Conservation (phyloP, 805 yeast species). For the Metschnikowia lachancei region DNA sequence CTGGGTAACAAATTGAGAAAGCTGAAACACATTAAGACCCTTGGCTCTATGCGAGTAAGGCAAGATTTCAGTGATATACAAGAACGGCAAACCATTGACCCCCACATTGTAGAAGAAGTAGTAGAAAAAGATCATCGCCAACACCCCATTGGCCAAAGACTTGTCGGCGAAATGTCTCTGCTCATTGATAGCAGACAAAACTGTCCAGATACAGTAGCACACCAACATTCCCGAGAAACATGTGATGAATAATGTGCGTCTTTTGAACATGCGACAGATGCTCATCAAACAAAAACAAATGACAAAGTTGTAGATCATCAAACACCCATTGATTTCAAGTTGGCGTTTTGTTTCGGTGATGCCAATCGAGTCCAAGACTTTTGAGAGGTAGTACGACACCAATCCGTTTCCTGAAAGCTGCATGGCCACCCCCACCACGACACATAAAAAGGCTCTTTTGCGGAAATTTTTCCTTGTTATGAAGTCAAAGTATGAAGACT, state of each 20-base stretch:
- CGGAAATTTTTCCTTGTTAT: conserved; percentile 38
- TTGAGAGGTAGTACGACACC: conserved; percentile 49
- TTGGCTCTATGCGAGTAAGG: conserved; percentile 42
- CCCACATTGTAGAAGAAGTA: conserved; percentile 42
- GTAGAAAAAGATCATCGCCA: conserved; percentile 51
- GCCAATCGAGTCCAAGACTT: conserved; percentile 53
- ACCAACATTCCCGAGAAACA: conserved; percentile 38
- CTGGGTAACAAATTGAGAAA: conserved; percentile 20
- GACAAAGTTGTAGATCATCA: conserved; percentile 31
- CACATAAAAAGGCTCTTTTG: conserved; percentile 38
- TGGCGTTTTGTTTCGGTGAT: conserved; percentile 41
- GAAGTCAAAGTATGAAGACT: conserved; percentile 40
- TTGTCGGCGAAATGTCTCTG: conserved; percentile 41
- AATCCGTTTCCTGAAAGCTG: conserved; percentile 53
- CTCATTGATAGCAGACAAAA: conserved; percentile 44
- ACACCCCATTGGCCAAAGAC: conserved; percentile 43
- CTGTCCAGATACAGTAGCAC: conserved; percentile 43
- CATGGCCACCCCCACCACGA: conserved; percentile 36
- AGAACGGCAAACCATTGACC: conserved; percentile 44
- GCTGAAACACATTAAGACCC: conserved; percentile 34
- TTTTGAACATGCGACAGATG: conserved; percentile 26
- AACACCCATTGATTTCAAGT: conserved; percentile 50
- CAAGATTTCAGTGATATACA: conserved; percentile 45
- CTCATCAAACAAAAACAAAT: conserved; percentile 24
- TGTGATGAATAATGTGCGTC: conserved; percentile 37